A percentile compares a stretch with the other conserved stretches of the same genome.
Evolutionary conservation across 176 grass and related monocot genomes (phyloP).

Genomic region (Raddia guianensis): DNA sequence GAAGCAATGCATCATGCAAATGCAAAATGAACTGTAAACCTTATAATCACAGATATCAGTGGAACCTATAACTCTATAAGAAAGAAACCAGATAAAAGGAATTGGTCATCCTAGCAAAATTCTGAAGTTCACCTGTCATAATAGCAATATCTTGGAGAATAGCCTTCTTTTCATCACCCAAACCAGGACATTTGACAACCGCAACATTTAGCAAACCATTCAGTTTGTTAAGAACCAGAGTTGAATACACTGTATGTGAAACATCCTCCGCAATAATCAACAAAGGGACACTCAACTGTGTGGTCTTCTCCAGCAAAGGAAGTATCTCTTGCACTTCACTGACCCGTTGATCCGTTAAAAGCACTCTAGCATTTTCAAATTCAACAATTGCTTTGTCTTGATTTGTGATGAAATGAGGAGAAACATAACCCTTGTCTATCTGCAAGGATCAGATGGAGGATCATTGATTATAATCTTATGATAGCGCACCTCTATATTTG

Average conservation of each 20-base stretch:
- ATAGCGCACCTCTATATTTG: neutral
- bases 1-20: slow-evolving; percentile 1
- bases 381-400: slow-evolving; percentile 86
- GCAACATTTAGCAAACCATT: slow-evolving; percentile 89
- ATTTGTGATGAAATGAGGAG: slow-evolving; percentile 97
- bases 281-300: slow-evolving; percentile 81
- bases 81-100: neutral
- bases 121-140: slow-evolving; percentile 72
- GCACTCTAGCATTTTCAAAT: slow-evolving; percentile 88
- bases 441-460: slow-evolving; percentile 45
- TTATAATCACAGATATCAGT: slow-evolving; percentile 1
- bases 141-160: slow-evolving; percentile 96
- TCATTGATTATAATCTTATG: slow-evolving; percentile 25
- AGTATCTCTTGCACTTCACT: slow-evolving; percentile 72
- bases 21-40: neutral
- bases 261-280: slow-evolving; percentile 96
- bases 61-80: slow-evolving; percentile 33
- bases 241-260: slow-evolving; percentile 58
- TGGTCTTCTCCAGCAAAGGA: slow-evolving; percentile 84
- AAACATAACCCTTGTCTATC: slow-evolving; percentile 92
- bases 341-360: slow-evolving; percentile 86
- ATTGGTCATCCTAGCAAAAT: neutral
- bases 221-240: slow-evolving; percentile 87
- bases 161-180: slow-evolving; percentile 88
- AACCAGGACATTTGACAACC: slow-evolving; percentile 77